Conservation (phyloP, 2,329 filamentous ascomycete genomes). For the Colletotrichum sp. region DNA sequence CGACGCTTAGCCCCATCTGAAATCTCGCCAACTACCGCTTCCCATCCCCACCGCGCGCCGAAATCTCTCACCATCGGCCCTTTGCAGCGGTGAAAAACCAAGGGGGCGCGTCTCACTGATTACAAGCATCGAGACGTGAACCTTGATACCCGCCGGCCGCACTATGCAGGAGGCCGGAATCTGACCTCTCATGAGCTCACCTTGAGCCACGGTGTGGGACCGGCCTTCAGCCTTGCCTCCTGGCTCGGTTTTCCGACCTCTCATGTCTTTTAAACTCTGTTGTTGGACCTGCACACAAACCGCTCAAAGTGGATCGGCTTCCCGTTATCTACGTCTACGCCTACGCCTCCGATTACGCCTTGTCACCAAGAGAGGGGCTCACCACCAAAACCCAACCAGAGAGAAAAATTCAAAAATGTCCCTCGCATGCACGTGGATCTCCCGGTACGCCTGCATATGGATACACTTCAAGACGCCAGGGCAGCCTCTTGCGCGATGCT, state of each 20-base stretch:
- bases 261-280: background rate
- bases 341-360: background rate
- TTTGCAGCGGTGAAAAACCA: constrained; percentile 11
- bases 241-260: background rate
- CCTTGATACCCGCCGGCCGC: constrained; percentile 1
- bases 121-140: background rate
- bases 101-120: background rate
- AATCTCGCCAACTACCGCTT: constrained; percentile 16
- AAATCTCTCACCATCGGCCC: constrained; percentile 20
- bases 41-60: constrained; percentile 3
- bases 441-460: constrained; percentile 4
- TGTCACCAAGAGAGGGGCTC: background rate
- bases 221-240: constrained; percentile 16
- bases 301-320: constrained; percentile 10
- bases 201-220: constrained; percentile 2
- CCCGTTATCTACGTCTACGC: constrained; percentile 7
- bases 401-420: constrained; percentile 1
- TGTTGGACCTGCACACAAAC: constrained; percentile 9
- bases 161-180: background rate
- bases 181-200: background rate
- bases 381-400: background rate
- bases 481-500: background rate
- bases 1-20: constrained; percentile 9
- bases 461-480: constrained; percentile 1
- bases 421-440: constrained; percentile 14